Percentiles rank a stretch among this genome's conserved stretches.
phyloP scores from a whole-genome alignment of 208 protist genomes.

The Trypanosoma cruzi region DNA sequence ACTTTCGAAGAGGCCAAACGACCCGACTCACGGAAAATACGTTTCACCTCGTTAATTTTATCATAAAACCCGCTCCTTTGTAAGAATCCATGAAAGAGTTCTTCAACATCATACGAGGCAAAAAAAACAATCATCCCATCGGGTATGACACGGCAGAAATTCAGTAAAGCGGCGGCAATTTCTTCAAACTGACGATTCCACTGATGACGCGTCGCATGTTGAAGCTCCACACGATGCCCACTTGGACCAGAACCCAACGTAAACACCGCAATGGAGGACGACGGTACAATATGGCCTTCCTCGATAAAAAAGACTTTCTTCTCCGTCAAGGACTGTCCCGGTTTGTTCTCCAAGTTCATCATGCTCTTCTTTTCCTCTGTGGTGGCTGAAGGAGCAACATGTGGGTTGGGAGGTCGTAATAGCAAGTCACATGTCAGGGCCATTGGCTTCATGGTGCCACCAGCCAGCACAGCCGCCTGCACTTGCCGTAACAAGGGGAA shows the following conservation, averaged over 20 bases:
- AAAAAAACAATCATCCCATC: constrained; percentile 96
- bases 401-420: constrained; percentile 28
- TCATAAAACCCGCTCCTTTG: constrained; percentile 52
- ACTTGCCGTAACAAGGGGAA: constrained; percentile 53
- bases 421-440: constrained; percentile 79
- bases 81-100: constrained; percentile 49
- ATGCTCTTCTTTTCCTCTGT: background rate
- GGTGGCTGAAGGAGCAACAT: background rate
- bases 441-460: constrained; percentile 95
- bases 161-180: constrained; percentile 81
- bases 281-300: constrained; percentile 88
- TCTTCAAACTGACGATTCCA: constrained; percentile 40
- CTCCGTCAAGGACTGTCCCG: background rate
- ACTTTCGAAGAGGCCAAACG: background rate
- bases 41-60: constrained; percentile 70
- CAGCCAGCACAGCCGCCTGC: constrained; percentile 75
- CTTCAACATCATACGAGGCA: constrained; percentile 90
- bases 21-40: constrained; percentile 84
- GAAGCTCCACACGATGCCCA: constrained; percentile 58
- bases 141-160: constrained; percentile 85
- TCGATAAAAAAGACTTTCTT: constrained; percentile 44
- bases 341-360: background rate
- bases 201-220: constrained; percentile 35
- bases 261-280: constrained; percentile 73
- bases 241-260: constrained; percentile 59